Evolutionary conservation across 192 early-diverging fungal species (phyloP).

Genomic region (Podila clonocystis): DNA sequence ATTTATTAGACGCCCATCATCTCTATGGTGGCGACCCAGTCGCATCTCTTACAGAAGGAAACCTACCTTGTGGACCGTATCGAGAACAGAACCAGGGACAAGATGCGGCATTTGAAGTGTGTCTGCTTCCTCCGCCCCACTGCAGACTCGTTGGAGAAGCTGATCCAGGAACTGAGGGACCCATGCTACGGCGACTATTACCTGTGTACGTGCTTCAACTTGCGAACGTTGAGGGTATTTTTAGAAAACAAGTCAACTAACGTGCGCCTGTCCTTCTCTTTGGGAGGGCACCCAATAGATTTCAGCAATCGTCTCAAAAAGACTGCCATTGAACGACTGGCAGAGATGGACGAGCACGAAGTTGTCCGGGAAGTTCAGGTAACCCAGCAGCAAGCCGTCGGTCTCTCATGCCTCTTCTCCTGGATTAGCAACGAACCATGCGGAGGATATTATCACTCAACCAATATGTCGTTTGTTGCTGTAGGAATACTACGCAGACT

Average conservation of each 20-base stretch:
- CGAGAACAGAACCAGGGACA: slow-evolving; percentile 85
- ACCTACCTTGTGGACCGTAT: slow-evolving; percentile 95
- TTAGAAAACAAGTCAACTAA: too few relatives aligned
- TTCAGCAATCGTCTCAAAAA: slow-evolving; percentile 96
- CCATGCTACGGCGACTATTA: slow-evolving; percentile 98
- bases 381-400: neutral
- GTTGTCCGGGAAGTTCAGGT: slow-evolving; percentile 94
- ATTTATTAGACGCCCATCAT: slow-evolving; percentile 88
- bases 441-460: neutral
- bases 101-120: slow-evolving; percentile 96
- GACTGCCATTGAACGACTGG: slow-evolving; percentile 89
- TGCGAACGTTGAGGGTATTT: neutral
- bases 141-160: slow-evolving; percentile 80
- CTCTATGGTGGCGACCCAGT: slow-evolving; percentile 94
- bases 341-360: slow-evolving; percentile 96
- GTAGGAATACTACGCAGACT: slow-evolving; percentile 95
- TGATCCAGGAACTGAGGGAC: slow-evolving; percentile 91
- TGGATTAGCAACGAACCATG: too few relatives aligned
- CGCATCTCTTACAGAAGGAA: slow-evolving; percentile 89
- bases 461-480: slow-evolving; percentile 7
- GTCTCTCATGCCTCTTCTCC: neutral
- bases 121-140: slow-evolving; percentile 93
- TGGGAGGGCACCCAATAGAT: slow-evolving; percentile 57
- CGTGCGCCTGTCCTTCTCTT: neutral
- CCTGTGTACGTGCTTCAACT: slow-evolving; percentile 68